Base-by-base conservation (phyloP, 129 eudicot genomes). In the Flaveria brownii region DNA sequence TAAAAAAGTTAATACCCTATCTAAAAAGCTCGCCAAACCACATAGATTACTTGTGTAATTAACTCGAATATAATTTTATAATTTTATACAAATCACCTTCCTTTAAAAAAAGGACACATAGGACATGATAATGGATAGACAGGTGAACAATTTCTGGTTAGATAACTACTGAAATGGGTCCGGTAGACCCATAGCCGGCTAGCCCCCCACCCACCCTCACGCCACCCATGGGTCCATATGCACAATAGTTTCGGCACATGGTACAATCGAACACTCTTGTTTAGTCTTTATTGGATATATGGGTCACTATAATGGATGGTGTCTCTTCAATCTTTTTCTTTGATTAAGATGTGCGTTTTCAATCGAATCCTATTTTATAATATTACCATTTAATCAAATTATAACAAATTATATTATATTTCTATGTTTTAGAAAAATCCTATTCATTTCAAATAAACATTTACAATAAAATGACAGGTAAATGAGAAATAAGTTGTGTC, bases 171-270 rank as follows among this genome's bases (percentile, higher is more conserved):
- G 22, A 65, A 33, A 65, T 33, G 25, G 71, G 23, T 5, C 69
- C 22, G 3, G 13, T 9, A 59, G 20, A n/a, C 61, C 12, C 61
- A 22, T 60, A 14, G 41, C 9, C 23, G 9, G 56, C 56, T 51
- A 51, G 18, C 59, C 59, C 23, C 5, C 23, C 8, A n/a, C 67
- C 42, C 67, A 60, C 18, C 41, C 8, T 60, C 59, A 60, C 41
- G 67, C 18, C 41, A 36, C 17, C 41, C 67, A 30, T 30, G 70
- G 70, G 71, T 66, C 71, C 71, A 39, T 66, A 28, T 65, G 68
- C 41, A 30, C 43, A 5, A 62, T 62, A 62, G 43, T 62, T 30
- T 13, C 9, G 45, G 20, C 45, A 28, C 68, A 62, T 62, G 45
- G 20, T 62, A 30, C 45, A 28, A 14, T 28, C 14, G 11, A 26